These are phyloP conservation scores for Aspergillus terreus DNA, from an alignment of 2,329 filamentous ascomycete species.

Conservation along the genomic window DNA sequence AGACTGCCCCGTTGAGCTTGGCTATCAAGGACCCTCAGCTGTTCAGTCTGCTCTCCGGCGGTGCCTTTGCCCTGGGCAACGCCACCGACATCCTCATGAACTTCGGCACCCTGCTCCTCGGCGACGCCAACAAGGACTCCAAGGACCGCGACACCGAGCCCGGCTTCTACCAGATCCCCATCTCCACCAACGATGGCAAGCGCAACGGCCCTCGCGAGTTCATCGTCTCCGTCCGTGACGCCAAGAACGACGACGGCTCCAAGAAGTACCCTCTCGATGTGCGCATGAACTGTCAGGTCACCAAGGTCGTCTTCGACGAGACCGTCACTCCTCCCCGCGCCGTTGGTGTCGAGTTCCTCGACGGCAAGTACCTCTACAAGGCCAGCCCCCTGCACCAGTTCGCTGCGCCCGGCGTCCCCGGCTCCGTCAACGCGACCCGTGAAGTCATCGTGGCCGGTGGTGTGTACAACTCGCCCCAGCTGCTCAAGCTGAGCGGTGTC, in stretches of 20 bases:
- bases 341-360: conserved; percentile 49
- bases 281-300: conserved; percentile 46
- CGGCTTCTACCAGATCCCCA: conserved; percentile 58
- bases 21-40: conserved; percentile 53
- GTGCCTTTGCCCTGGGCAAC: conserved; percentile 51
- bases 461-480: conserved; percentile 61
- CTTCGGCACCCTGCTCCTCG: conserved; percentile 45
- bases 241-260: conserved; percentile 19
- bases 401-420: conserved; percentile 27
- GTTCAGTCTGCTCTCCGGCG: conserved; percentile 50
- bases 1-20: conserved; percentile 42
- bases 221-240: conserved; percentile 30
- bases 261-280: conserved; percentile 55
- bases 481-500: conserved; percentile 63
- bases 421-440: conserved; percentile 40
- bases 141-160: conserved; percentile 45
- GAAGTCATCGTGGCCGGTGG: conserved; percentile 51
- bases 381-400: conserved; percentile 38
- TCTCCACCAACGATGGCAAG: conserved; percentile 35
- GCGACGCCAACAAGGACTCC: conserved; percentile 51
- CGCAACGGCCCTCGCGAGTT: conserved; percentile 39
- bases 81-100: conserved; percentile 39
- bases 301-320: conserved; percentile 45
- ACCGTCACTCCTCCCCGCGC: conserved; percentile 38
- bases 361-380: conserved; percentile 46